Conservation (phyloP, 2,329 filamentous ascomycete species). For the Colletotrichum coccodes region DNA sequence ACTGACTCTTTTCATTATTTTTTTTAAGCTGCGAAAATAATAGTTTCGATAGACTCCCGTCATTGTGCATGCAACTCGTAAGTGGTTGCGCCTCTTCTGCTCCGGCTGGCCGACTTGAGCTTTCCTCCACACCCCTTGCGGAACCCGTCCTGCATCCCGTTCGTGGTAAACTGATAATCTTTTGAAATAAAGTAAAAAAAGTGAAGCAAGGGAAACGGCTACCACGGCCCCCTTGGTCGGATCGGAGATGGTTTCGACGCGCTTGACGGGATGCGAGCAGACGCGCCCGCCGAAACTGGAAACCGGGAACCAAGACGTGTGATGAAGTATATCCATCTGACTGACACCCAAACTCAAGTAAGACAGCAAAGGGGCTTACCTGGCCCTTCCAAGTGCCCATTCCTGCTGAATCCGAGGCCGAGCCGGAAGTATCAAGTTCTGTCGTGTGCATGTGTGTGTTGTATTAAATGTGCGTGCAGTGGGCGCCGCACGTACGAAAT, state of each 20-base stretch:
- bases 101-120: neutral
- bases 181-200: too few relatives aligned
- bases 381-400: neutral
- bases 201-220: neutral
- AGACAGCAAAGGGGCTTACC: too few relatives aligned
- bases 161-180: too few relatives aligned
- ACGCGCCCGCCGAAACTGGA: slow-evolving; percentile 12
- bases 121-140: neutral
- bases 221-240: neutral
- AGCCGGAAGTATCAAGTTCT: slow-evolving; percentile 4
- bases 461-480: neutral
- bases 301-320: neutral
- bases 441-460: too few relatives aligned
- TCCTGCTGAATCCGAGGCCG: slow-evolving; percentile 16
- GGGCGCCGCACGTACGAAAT: neutral
- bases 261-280: neutral
- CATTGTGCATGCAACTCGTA: neutral
- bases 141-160: too few relatives aligned
- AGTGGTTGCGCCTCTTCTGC: neutral
- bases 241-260: neutral
- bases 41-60: slow-evolving; percentile 5
- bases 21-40: neutral
- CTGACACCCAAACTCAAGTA: too few relatives aligned
- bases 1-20: neutral
- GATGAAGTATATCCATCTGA: slow-evolving; percentile 1